phyloP scores from a whole-genome alignment of 192 early-diverging fungal species.

The Coemansia sp. region DNA sequence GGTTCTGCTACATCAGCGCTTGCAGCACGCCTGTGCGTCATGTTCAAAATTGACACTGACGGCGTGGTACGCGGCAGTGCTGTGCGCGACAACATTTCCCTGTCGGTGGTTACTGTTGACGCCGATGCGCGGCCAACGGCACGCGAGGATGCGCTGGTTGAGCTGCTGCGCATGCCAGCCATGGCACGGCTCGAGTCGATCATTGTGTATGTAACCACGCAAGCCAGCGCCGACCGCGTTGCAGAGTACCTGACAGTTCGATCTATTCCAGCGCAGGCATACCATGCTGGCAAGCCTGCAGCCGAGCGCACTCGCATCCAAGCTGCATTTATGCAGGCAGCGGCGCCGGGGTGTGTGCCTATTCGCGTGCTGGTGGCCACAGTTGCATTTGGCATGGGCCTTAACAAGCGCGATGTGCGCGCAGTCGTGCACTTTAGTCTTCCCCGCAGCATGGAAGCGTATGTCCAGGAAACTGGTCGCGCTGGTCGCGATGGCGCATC shows the following conservation, averaged over 20 bases:
- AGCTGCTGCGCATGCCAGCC: constrained; percentile 51
- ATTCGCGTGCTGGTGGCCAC: constrained; percentile 72
- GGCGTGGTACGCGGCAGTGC: constrained; percentile 56
- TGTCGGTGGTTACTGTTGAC: constrained; percentile 57
- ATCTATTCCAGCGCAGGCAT: constrained; percentile 66
- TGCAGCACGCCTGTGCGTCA: constrained; percentile 52
- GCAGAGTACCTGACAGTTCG: constrained; percentile 66
- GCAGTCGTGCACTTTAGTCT: constrained; percentile 70
- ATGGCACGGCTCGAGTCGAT: constrained; percentile 59
- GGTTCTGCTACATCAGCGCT: constrained; percentile 67
- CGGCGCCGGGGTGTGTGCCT: constrained; percentile 2
- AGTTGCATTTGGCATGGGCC: constrained; percentile 73
- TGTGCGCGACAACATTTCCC: constrained; percentile 61
- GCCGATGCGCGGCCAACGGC: constrained; percentile 23
- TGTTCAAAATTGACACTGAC: constrained; percentile 58
- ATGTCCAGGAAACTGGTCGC: constrained; percentile 74
- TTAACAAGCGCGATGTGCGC: constrained; percentile 70
- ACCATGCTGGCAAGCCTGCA: constrained; percentile 70
- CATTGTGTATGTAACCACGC: constrained; percentile 65
- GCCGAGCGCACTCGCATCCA: constrained; percentile 64
- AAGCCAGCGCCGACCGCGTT: constrained; percentile 65
- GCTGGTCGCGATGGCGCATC: constrained; percentile 62
- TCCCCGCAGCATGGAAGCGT: constrained; percentile 70
- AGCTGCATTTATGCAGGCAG: constrained; percentile 60
- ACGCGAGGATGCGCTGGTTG: constrained; percentile 57